Evolutionary conservation across 2,329 filamentous ascomycete genomes (phyloP).

Genomic region (Corynespora cassiicola): DNA sequence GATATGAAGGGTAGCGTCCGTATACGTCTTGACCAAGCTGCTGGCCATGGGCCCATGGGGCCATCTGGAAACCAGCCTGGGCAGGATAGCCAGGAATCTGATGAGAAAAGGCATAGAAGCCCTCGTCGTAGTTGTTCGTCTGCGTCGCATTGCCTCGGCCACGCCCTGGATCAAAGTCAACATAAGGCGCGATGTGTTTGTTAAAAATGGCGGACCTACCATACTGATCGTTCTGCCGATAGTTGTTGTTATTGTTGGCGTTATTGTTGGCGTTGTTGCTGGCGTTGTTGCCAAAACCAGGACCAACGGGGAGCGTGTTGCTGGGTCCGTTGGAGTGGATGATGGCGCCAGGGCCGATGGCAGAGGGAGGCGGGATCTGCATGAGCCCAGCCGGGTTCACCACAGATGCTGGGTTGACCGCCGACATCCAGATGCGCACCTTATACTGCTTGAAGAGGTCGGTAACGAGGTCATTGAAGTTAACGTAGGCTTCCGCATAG

Average conservation of each 20-base stretch:
- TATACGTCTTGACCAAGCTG: conserved; percentile 27
- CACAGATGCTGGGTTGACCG: conserved; percentile 97
- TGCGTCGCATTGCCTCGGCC: conserved; percentile 21
- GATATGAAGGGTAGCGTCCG: conserved; percentile 25
- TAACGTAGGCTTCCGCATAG: conserved; percentile 97
- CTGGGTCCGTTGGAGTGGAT: conserved; percentile 26
- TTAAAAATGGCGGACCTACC: conserved; percentile 29
- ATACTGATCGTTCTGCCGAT: conserved; percentile 33
- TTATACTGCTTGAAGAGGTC: conserved; percentile 99
- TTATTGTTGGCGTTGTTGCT: background rate
- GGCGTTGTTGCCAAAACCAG: conserved; percentile 33
- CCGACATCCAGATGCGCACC: conserved; percentile 99
- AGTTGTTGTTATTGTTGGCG: conserved; percentile 21
- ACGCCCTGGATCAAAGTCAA: conserved; percentile 18
- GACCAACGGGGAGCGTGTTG: conserved; percentile 34
- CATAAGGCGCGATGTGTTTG: background rate
- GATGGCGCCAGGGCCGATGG: conserved; percentile 46
- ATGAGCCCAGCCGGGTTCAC: conserved; percentile 41
- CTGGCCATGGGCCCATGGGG: conserved; percentile 30
- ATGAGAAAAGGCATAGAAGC: conserved; percentile 38
- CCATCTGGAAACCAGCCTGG: conserved; percentile 33
- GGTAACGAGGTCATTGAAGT: conserved; percentile 97
- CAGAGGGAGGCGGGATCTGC: conserved; percentile 44
- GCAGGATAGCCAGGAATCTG: conserved; percentile 33
- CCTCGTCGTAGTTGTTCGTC: conserved; percentile 30